Conservation (phyloP, 768 basidiomycete genomes). For the Suillus clintonianus region DNA sequence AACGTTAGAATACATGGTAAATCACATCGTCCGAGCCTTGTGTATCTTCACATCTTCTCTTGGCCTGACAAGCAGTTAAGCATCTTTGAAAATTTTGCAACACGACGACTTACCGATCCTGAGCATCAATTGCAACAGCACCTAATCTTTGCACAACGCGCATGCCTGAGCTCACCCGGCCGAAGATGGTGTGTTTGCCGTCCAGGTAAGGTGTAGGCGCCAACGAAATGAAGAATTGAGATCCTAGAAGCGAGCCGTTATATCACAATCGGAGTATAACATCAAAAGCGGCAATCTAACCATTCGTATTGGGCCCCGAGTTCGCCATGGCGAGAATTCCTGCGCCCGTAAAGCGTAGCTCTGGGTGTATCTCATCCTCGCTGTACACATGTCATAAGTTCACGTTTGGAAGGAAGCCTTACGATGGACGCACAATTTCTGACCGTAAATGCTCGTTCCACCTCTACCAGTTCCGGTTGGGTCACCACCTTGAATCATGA, state of each 20-base stretch:
- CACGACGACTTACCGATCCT: slow-evolving; percentile 69
- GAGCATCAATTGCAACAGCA: slow-evolving; percentile 84
- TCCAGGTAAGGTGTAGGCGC: slow-evolving; percentile 83
- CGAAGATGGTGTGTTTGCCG: slow-evolving; percentile 87
- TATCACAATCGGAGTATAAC: not conserved
- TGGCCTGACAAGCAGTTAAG: slow-evolving; percentile 36
- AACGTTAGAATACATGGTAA: not conserved
- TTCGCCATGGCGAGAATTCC: slow-evolving; percentile 98
- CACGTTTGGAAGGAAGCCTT: not conserved
- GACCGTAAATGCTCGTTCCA: slow-evolving; percentile 86
- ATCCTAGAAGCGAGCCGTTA: slow-evolving; percentile 55
- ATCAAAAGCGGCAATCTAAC: slow-evolving; percentile 39
- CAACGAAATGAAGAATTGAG: slow-evolving; percentile 92
- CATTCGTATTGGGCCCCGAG: slow-evolving; percentile 91
- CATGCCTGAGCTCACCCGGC: slow-evolving; percentile 90
- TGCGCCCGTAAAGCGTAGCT: slow-evolving; percentile 92
- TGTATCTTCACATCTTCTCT: slow-evolving; percentile 88
- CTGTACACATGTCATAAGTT: slow-evolving; percentile 37
- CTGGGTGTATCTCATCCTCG: slow-evolving; percentile 89
- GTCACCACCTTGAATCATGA: slow-evolving; percentile 96
- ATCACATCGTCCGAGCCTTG: slow-evolving; percentile 52
- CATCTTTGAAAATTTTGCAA: not conserved
- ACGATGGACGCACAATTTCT: slow-evolving; percentile 69
- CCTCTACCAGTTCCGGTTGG: slow-evolving; percentile 96
- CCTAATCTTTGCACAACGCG: slow-evolving; percentile 89